Conservation (phyloP, 2,329 filamentous ascomycete genomes). For the Cladophialophora psammophila region DNA sequence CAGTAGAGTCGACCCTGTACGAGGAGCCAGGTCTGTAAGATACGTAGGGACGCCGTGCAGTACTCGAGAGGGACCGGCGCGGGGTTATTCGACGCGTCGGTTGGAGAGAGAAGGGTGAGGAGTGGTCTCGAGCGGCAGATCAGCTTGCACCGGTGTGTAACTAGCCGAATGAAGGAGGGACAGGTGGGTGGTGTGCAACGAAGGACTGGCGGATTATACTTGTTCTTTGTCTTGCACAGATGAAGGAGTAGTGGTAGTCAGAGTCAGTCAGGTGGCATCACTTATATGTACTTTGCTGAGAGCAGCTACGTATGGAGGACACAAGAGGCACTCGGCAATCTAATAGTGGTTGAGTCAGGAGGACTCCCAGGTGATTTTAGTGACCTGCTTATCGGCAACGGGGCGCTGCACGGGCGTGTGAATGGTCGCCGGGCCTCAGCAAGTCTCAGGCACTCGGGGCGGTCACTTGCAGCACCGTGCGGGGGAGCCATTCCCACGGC, state of each 20-base stretch:
- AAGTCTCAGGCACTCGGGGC: background rate
- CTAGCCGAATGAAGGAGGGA: background rate
- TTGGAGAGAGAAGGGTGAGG: slow-evolving; percentile 12
- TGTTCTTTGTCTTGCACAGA: slow-evolving; percentile 8
- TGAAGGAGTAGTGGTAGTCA: slow-evolving; percentile 13
- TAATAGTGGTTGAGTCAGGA: slow-evolving; percentile 22
- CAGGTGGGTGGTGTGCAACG: background rate
- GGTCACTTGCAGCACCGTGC: slow-evolving; percentile 2
- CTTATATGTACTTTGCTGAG: background rate
- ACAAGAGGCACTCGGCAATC: slow-evolving; percentile 1
- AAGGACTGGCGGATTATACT: background rate
- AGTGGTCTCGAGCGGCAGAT: slow-evolving; percentile 3
- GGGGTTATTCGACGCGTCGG: slow-evolving; percentile 22
- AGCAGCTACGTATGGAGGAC: background rate
- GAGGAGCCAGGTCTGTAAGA: background rate
- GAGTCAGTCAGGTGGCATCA: slow-evolving; percentile 19
- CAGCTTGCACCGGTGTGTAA: background rate
- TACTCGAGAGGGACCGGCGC: slow-evolving; percentile 7
- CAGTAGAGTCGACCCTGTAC: background rate
- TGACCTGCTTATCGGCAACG: slow-evolving; percentile 9
- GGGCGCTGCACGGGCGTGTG: background rate
- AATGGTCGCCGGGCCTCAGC: background rate
- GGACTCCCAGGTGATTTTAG: slow-evolving; percentile 1
- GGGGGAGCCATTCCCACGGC: background rate
- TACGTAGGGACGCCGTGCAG: background rate